phyloP scores from a whole-genome alignment of 2,329 filamentous ascomycete species.

The Blastomyces silverae region DNA sequence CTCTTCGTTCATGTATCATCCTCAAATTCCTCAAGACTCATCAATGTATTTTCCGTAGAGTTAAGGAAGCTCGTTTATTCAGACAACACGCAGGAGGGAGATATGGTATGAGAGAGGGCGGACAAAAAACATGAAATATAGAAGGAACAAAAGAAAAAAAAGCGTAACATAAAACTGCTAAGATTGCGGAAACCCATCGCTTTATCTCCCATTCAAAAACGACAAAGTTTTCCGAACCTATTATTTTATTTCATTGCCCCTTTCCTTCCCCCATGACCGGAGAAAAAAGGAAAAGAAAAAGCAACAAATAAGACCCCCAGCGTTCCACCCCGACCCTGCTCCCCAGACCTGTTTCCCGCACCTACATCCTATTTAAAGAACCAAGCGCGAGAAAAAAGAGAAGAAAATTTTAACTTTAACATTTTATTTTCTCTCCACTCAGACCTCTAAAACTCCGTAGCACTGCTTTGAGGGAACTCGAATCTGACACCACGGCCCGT shows the following conservation, averaged over 20 bases:
- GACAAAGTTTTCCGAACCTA: conserved; percentile 11
- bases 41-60: conserved; percentile 11
- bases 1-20: background rate
- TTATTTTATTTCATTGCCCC: conserved; percentile 7
- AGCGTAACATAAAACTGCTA: conserved; percentile 5
- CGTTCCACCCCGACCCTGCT: background rate
- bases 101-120: conserved; percentile 6
- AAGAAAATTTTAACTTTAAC: background rate
- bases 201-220: conserved; percentile 9
- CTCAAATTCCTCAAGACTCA: conserved; percentile 2
- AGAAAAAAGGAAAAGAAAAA: background rate
- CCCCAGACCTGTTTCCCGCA: background rate
- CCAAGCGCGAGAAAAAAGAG: conserved; percentile 12
- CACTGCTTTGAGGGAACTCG: conserved; percentile 87
- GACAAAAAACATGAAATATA: background rate
- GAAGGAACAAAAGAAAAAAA: conserved; percentile 4
- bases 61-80: conserved; percentile 24
- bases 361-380: conserved; percentile 12
- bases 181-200: conserved; percentile 11
- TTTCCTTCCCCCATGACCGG: conserved; percentile 1
- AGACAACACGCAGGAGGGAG: conserved; percentile 23
- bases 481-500: conserved; percentile 96
- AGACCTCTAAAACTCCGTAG: conserved; percentile 67
- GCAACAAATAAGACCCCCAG: background rate
- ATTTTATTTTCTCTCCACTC: conserved; percentile 4